phyloP scores from a whole-genome alignment of 306 rosid species.

The Quercus berberidifolia region DNA sequence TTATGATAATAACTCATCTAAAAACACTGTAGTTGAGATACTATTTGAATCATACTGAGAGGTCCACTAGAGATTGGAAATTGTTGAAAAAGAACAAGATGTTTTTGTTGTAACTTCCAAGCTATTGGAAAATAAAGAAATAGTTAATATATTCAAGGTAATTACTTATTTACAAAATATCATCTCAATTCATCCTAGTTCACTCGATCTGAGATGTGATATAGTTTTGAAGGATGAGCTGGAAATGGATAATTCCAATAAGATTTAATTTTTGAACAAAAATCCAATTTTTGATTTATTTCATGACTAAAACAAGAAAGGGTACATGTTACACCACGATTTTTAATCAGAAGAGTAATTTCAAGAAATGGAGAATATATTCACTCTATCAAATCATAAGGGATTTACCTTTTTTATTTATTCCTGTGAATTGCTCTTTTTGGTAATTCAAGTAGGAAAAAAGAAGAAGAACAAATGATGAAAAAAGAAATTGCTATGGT shows the following conservation, averaged over 20 bases:
- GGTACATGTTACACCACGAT: too few relatives aligned
- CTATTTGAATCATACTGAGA: too few relatives aligned
- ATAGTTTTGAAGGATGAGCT: neutral
- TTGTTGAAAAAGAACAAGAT: too few relatives aligned
- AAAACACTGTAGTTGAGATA: too few relatives aligned
- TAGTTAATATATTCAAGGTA: conserved; percentile 4
- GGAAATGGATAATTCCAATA: neutral
- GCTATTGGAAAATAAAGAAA: neutral
- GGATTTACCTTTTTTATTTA: neutral
- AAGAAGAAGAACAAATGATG: too few relatives aligned
- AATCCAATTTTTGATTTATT: neutral
- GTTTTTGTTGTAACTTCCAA: neutral
- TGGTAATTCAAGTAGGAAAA: neutral
- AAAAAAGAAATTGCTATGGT: too few relatives aligned
- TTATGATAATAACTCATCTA: too few relatives aligned
- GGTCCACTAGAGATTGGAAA: too few relatives aligned
- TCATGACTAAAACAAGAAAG: too few relatives aligned
- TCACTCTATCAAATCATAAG: neutral
- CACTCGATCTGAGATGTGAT: neutral
- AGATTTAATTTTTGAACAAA: neutral
- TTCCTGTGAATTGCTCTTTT: neutral
- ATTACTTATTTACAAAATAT: neutral
- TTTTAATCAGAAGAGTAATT: neutral
- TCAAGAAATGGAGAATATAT: neutral
- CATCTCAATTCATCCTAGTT: neutral